Conservation (phyloP, 768 basidiomycete genomes). For the Amanita fuliginea region DNA sequence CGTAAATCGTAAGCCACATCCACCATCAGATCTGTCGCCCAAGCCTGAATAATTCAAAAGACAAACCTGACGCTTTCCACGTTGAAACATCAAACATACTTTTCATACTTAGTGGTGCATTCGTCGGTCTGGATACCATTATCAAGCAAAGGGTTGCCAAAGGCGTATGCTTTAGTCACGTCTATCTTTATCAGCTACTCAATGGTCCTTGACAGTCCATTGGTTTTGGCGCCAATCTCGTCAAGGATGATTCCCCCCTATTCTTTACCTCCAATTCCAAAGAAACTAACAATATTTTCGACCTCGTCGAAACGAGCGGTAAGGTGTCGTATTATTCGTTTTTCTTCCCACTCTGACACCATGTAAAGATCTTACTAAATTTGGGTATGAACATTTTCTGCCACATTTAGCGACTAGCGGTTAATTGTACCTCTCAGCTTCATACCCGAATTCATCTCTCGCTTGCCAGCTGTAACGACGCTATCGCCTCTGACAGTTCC, state of each 20-base stretch:
- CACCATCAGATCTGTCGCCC: background rate
- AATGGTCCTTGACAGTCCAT: conserved; percentile 51
- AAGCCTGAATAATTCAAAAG: conserved; percentile 11
- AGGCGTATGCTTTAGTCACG: conserved; percentile 45
- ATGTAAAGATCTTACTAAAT: conserved; percentile 65
- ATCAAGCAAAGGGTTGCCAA: conserved; percentile 74
- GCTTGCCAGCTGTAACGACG: conserved; percentile 86
- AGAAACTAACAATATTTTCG: conserved; percentile 41
- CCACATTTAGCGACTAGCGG: background rate
- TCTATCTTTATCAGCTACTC: conserved; percentile 4
- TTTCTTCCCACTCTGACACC: background rate
- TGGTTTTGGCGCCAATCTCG: conserved; percentile 52
- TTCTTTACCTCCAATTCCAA: conserved; percentile 75
- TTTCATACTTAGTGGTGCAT: conserved; percentile 94
- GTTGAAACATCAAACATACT: conserved; percentile 87
- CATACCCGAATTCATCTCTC: conserved; percentile 92
- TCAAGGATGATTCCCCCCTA: conserved; percentile 35
- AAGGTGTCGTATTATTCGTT: conserved; percentile 9
- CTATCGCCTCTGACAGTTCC: conserved; percentile 66
- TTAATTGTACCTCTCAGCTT: conserved; percentile 36
- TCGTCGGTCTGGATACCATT: conserved; percentile 81
- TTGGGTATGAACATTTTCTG: conserved; percentile 38
- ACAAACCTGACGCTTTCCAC: conserved; percentile 57
- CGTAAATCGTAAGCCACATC: conserved; percentile 20
- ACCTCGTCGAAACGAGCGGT: conserved; percentile 66